Conservation (phyloP, 768 basidiomycete species). For the Paxillus rubicundulus region DNA sequence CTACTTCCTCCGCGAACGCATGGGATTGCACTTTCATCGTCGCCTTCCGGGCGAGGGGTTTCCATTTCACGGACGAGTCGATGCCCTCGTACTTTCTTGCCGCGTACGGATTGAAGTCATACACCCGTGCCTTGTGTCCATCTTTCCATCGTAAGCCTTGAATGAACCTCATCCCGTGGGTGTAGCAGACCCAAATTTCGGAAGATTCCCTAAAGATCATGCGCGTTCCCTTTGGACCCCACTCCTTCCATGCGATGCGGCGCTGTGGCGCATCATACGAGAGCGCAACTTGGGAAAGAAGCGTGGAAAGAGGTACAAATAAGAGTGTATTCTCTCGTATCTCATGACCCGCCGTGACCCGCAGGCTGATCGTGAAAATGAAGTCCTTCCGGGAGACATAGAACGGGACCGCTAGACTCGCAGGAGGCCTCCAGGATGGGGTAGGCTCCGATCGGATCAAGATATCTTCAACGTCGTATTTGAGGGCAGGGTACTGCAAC, state of each 20-base stretch:
- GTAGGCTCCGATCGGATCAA: constrained; percentile 34
- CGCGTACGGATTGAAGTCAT: constrained; percentile 35
- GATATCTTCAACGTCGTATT: constrained; percentile 16
- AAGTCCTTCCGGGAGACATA: constrained; percentile 25
- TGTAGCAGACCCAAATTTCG: constrained; percentile 36
- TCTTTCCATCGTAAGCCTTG: constrained; percentile 22
- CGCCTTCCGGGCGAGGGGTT: constrained; percentile 13
- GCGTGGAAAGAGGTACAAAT: constrained; percentile 32
- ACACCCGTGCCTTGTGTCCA: constrained; percentile 19
- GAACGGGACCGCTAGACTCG: constrained; percentile 17
- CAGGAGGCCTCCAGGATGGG: constrained; percentile 23
- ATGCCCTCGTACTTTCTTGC: constrained; percentile 11
- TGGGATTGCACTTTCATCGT: constrained; percentile 7
- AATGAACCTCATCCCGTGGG: constrained; percentile 35
- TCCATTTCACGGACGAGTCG: constrained; percentile 12
- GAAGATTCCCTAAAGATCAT: constrained; percentile 28
- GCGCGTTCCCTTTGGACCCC: constrained; percentile 32
- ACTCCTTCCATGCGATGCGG: constrained; percentile 26
- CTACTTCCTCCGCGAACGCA: constrained; percentile 23
- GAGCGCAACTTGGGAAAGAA: constrained; percentile 23
- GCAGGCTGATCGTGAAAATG: constrained; percentile 32
- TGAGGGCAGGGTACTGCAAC: constrained; percentile 24
- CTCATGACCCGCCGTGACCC: constrained; percentile 4
- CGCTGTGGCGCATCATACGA: constrained; percentile 5
- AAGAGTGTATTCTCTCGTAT: constrained; percentile 19